phyloP scores from a whole-genome alignment of 192 early-diverging fungal genomes.

The Coemansia sp. region DNA sequence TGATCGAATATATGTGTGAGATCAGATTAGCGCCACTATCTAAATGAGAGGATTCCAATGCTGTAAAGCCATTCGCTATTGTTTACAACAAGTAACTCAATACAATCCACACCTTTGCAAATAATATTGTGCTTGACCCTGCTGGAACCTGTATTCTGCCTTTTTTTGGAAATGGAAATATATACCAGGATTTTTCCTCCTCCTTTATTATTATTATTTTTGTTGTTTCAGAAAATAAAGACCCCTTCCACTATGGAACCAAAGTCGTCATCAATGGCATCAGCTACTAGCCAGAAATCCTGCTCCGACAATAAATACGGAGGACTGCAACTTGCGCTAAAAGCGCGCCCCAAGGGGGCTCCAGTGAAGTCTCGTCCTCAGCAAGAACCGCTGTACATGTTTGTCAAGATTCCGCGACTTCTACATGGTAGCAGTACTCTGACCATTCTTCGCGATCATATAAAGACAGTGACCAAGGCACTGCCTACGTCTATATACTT shows the following conservation, averaged over 20 bases:
- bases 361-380: neutral
- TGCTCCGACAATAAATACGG: neutral
- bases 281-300: too few relatives aligned
- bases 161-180: too few relatives aligned
- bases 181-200: too few relatives aligned
- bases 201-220: too few relatives aligned
- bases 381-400: slow-evolving; percentile 6
- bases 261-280: too few relatives aligned
- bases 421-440: neutral
- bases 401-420: neutral
- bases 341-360: neutral
- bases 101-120: too few relatives aligned
- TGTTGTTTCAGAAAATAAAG: too few relatives aligned
- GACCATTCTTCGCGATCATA: neutral
- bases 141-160: too few relatives aligned
- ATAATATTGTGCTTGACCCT: too few relatives aligned
- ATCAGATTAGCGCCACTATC: neutral
- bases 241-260: too few relatives aligned
- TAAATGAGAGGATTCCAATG: neutral
- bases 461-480: neutral
- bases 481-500: neutral
- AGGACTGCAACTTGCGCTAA: neutral
- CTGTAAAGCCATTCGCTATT: too few relatives aligned
- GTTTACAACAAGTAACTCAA: too few relatives aligned
- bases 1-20: neutral